phyloP scores from a whole-genome alignment of 2,329 filamentous ascomycete genomes.

The Stagonosporopsis vannaccii region DNA sequence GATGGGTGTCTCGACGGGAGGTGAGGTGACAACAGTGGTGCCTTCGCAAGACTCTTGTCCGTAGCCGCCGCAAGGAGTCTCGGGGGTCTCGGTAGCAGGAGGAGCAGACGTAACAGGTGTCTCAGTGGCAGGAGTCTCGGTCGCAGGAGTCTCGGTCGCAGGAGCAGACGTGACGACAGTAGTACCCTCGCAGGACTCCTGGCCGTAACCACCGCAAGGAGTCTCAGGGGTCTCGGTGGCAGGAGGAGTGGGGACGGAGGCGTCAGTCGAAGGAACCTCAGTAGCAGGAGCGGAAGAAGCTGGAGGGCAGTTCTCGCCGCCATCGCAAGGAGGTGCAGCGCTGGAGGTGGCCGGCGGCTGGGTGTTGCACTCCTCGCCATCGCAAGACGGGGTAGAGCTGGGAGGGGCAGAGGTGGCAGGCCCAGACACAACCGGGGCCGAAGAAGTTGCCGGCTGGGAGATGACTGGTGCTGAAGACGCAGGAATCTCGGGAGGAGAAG shows the following conservation, averaged over 20 bases:
- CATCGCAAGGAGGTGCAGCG: neutral
- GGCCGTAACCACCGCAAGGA: slow-evolving; percentile 15
- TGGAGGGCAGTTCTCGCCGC: slow-evolving; percentile 1
- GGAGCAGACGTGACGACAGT: slow-evolving; percentile 8
- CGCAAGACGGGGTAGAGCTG: neutral
- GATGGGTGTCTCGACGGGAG: slow-evolving; percentile 8
- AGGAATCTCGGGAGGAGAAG: slow-evolving; percentile 23
- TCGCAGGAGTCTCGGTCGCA: slow-evolving; percentile 14
- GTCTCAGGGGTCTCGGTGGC: slow-evolving; percentile 3
- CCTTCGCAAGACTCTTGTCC: slow-evolving; percentile 12
- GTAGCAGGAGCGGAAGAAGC: neutral
- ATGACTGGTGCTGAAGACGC: slow-evolving; percentile 18
- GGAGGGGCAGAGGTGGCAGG: slow-evolving; percentile 13
- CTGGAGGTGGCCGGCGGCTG: neutral
- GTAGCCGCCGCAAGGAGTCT: slow-evolving; percentile 9
- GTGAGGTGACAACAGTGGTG: slow-evolving; percentile 10
- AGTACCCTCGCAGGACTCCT: slow-evolving; percentile 9
- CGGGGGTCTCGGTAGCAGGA: slow-evolving; percentile 18
- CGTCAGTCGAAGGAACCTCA: slow-evolving; percentile 13
- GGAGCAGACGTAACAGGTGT: slow-evolving; percentile 5
- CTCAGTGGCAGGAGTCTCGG: slow-evolving; percentile 7
- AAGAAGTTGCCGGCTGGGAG: slow-evolving; percentile 13
- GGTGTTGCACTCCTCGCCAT: slow-evolving; percentile 7
- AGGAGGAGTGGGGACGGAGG: slow-evolving; percentile 12
- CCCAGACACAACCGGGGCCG: slow-evolving; percentile 12